Base-by-base conservation (phyloP, 805 yeast species). In the Saccharomycopsis microspora region DNA sequence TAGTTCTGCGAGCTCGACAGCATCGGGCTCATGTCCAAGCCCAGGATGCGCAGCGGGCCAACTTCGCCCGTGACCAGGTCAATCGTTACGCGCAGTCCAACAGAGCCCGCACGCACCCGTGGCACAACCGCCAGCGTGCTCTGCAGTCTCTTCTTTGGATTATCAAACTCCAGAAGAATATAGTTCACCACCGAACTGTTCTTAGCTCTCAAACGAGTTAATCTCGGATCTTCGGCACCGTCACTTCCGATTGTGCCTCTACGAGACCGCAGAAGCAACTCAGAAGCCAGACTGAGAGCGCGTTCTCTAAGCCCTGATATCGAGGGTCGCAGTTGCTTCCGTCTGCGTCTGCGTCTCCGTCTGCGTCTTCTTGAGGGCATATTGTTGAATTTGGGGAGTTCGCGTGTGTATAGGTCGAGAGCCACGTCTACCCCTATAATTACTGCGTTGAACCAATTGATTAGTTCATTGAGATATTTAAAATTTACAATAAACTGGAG, bases 321-420 rank as follows among this genome's bases (percentile, higher is more conserved):
- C n/a, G 36, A 34, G 10, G 36, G 8, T 3, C 10, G 10, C 36
- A n/a, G 8, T 34, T n/a, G 43, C 93, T 71, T 53, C 90, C 67
- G 4, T 96, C 95, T 10, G 85, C 86, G 1, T 90, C 80, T 58
- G 93, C 72, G 58, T 81, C 87, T 40, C 71, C 74, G 8, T 96
- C 96, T 59, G 78, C 64, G 44, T 76, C 80, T 43, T 97, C 72
- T 42, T 75, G 72, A 37, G 72, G 79, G 32, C 88, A 60, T 87
- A 1, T 93, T 81, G 58, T 95, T 71, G 58, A 82, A 86, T 39
- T 71, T 73, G 6, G 97, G 96, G 60, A 80, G 62, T 44, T 77
- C 80, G 40, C 97, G 71, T 39, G 77, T 71, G 35, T 72, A 78
- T 28, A 90, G 59, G 53, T 94, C 97, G 44, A 89, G 68, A 2